A percentile compares a stretch with the other conserved stretches of the same genome.
Conservation (phyloP, 2,329 filamentous ascomycete genomes). For the Monosporascus sp. region DNA sequence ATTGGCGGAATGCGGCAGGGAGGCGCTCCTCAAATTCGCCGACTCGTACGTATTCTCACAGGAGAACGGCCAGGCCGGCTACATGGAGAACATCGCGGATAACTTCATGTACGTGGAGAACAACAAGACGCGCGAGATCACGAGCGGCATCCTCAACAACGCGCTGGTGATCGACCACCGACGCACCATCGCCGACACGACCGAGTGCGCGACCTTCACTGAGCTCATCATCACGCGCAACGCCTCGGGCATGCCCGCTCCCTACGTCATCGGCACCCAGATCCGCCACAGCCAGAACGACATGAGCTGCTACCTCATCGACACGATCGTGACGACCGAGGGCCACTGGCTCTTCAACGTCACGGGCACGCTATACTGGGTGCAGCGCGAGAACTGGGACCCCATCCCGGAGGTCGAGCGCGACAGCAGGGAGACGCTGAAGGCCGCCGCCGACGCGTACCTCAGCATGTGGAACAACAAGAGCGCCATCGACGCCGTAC, state of each 20-base stretch:
- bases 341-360: constrained; percentile 34
- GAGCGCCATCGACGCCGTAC: constrained; percentile 24
- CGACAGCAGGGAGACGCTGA: constrained; percentile 22
- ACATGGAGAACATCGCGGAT: constrained; percentile 15
- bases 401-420: constrained; percentile 23
- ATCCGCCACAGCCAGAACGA: constrained; percentile 24
- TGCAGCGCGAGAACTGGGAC: constrained; percentile 25
- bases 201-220: constrained; percentile 26
- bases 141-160: constrained; percentile 18
- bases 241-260: constrained; percentile 10
- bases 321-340: constrained; percentile 27
- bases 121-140: constrained; percentile 23
- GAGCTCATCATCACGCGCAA: constrained; percentile 22
- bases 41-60: constrained; percentile 21
- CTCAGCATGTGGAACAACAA: constrained; percentile 31
- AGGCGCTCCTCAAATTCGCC: constrained; percentile 18
- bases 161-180: constrained; percentile 22
- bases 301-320: constrained; percentile 24
- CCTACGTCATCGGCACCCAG: constrained; percentile 31
- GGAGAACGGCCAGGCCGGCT: constrained; percentile 13
- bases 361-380: constrained; percentile 28
- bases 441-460: constrained; percentile 31
- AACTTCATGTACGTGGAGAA: constrained; percentile 27
- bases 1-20: constrained; percentile 20
- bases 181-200: constrained; percentile 26